Base-by-base conservation (phyloP, 176 grass and related monocot genomes). In the Cymbopogon citratus region DNA sequence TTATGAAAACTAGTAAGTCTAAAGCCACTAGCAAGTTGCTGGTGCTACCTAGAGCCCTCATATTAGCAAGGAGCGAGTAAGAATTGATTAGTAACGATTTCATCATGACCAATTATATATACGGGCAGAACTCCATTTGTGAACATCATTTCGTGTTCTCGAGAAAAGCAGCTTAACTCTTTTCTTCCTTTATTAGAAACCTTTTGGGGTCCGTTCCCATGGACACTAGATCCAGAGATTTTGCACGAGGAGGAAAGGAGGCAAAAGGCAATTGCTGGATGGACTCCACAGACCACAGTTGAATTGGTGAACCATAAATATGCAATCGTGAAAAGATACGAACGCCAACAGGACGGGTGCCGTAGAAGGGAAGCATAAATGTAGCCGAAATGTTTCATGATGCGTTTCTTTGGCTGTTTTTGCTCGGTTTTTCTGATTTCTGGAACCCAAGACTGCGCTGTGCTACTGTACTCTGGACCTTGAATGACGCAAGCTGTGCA, bases 301-400 rank as follows among this genome's bases (percentile, higher is more conserved):
- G 31, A 33, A 33, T 52, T 28, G 69, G 69, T 73, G 69, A 34
- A 15, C 54, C 69, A 72, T 82, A 64, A 73, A 64, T 45, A 48
- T 36, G 25, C 56, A 35, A 64, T 66, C 74, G 26, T 27, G 74
- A 65, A 45, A 16, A 78, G 31, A 78, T 56, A 35, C 52, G 7
- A 78, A 65, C 24, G 18, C 19, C 39, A 69, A 16, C 28, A 46
- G 25, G 24, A 25, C 73, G 39, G 65, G 57, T 64, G 27, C 28
- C 18, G 31, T 35, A 83, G 36, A 88, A 84, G 75, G 80, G 28
- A 68, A 66, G 35, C 60, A 35, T 74, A 68, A 80, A 88, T 84
- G 76, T 24, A 41, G 39, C 39, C 24, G 64, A 84, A 80, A 31
- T 83, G 69, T 67, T 51, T 68, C 87, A 80, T 84, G 87, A 88